These are phyloP conservation scores for Apiotrichum mycotoxinovorans DNA, from an alignment of 1,284 basidiomycete species.

Conservation along the genomic window DNA sequence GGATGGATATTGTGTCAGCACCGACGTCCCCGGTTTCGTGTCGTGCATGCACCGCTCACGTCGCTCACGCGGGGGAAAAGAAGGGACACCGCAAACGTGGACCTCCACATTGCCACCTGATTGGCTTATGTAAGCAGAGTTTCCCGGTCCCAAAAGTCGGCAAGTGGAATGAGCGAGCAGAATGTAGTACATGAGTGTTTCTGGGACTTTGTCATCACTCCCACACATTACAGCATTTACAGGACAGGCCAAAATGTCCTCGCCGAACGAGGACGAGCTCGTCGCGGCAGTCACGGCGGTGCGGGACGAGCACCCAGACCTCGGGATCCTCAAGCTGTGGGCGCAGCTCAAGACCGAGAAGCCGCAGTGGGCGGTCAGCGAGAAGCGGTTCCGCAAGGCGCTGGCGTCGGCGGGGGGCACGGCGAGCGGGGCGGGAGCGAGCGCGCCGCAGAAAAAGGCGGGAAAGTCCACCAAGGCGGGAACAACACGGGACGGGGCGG, in stretches of 20 bases:
- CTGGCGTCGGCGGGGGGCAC: slow-evolving; percentile 30
- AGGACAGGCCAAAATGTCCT: too few relatives aligned
- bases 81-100: neutral
- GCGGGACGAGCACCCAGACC: slow-evolving; percentile 57
- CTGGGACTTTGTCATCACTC: neutral
- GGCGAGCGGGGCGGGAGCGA: slow-evolving; percentile 7
- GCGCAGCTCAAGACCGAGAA: slow-evolving; percentile 59
- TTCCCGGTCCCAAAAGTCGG: neutral
- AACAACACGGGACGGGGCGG: slow-evolving; percentile 29
- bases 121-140: neutral
- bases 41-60: neutral
- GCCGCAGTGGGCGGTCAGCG: slow-evolving; percentile 70
- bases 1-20: neutral
- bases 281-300: slow-evolving; percentile 50
- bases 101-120: neutral
- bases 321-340: slow-evolving; percentile 70
- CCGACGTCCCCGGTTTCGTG: too few relatives aligned
- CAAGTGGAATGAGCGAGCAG: neutral
- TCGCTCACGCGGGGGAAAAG: too few relatives aligned
- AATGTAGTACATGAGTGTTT: neutral
- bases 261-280: slow-evolving; percentile 53
- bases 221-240: too few relatives aligned
- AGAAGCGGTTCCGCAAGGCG: slow-evolving; percentile 71
- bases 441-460: slow-evolving; percentile 23
- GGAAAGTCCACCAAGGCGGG: slow-evolving; percentile 12